Conservation (phyloP, 805 yeast genomes). For the Pichia sporocuriosa region DNA sequence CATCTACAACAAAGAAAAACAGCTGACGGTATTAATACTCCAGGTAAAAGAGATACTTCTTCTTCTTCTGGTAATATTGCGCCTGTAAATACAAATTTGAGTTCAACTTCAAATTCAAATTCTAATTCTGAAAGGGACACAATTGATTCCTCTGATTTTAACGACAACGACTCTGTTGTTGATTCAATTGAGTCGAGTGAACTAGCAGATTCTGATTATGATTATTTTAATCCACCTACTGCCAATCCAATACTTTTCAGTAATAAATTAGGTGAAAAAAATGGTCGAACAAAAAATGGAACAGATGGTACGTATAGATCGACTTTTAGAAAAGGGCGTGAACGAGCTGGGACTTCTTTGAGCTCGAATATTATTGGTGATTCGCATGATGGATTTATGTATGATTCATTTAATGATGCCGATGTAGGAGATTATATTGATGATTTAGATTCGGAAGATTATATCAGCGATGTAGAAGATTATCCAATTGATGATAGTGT, state of each 20-base stretch:
- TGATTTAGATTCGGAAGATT: conserved; percentile 26
- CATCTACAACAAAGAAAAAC: background rate
- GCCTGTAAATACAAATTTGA: no score
- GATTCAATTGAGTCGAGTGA: conserved; percentile 23
- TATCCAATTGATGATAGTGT: conserved; percentile 18
- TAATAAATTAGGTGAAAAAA: no score
- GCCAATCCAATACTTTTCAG: no score
- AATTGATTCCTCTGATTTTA: conserved; percentile 4
- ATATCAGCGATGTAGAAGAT: conserved; percentile 22
- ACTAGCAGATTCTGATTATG: conserved; percentile 23
- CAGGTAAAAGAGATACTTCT: no score
- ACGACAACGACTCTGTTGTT: conserved; percentile 12
- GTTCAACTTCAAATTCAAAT: no score
- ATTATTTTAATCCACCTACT: conserved; percentile 11
- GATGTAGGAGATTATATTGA: conserved; percentile 10
- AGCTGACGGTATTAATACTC: no score
- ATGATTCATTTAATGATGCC: conserved; percentile 10
- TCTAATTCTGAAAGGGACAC: conserved; percentile 6
- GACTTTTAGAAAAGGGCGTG: no score
- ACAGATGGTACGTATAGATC: background rate
- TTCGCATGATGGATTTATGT: background rate
- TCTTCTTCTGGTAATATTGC: no score
- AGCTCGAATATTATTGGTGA: background rate
- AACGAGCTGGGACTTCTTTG: no score
- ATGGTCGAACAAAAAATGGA: no score